Conservation (phyloP, 148 eudicot species). For the Limonium bicolor region DNA sequence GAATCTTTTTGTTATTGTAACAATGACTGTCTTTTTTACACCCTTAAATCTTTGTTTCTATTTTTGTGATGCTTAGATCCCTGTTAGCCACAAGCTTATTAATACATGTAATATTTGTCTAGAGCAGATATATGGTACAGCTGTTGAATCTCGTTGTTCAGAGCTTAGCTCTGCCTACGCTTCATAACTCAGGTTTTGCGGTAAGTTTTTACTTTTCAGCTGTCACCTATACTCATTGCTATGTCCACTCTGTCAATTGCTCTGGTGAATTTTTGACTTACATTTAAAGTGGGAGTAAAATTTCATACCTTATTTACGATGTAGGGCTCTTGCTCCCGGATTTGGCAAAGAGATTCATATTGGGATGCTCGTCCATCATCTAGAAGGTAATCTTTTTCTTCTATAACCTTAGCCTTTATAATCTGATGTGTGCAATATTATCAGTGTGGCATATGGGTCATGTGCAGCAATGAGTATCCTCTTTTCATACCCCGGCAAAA, state of each 20-base stretch:
- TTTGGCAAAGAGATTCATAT: conserved; percentile 98
- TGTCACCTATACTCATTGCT: conserved; percentile 1
- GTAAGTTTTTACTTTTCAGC: conserved; percentile 29
- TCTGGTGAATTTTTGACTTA: background rate
- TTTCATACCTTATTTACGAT: too few relatives aligned
- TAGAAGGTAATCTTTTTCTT: conserved; percentile 42
- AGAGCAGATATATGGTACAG: conserved; percentile 91
- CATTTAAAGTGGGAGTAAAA: background rate
- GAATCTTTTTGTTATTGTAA: too few relatives aligned
- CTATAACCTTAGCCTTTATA: background rate
- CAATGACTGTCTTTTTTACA: too few relatives aligned
- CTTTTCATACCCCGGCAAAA: conserved; percentile 88
- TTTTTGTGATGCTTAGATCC: too few relatives aligned
- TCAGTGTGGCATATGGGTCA: background rate
- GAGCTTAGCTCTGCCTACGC: conserved; percentile 80
- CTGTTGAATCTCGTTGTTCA: conserved; percentile 69
- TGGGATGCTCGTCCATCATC: conserved; percentile 97
- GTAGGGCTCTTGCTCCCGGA: conserved; percentile 94
- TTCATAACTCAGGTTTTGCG: conserved; percentile 96
- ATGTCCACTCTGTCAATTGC: background rate
- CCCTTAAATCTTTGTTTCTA: too few relatives aligned
- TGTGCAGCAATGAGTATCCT: conserved; percentile 78
- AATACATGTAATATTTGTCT: conserved; percentile 2
- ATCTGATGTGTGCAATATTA: background rate
- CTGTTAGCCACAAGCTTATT: background rate